These are phyloP conservation scores for Penicillium sp. DNA, from an alignment of 2,329 filamentous ascomycete genomes.

Conservation along the genomic window DNA sequence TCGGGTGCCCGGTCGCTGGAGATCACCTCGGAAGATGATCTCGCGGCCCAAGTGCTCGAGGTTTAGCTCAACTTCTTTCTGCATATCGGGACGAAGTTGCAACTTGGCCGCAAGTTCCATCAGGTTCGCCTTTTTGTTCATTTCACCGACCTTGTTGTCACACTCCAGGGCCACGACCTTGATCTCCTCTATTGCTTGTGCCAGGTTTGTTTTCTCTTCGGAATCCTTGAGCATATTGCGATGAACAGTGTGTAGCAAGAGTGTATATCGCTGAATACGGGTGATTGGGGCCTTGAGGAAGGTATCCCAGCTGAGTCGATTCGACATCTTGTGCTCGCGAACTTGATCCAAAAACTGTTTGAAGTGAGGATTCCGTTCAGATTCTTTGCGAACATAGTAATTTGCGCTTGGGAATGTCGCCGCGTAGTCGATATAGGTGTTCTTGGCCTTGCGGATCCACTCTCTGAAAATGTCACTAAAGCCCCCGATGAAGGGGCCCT, in stretches of 20 bases:
- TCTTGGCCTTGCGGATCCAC: slow-evolving; percentile 93
- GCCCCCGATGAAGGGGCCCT: slow-evolving; percentile 90
- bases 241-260: slow-evolving; percentile 80
- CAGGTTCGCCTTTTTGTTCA: slow-evolving; percentile 86
- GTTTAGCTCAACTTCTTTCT: slow-evolving; percentile 79
- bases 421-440: slow-evolving; percentile 90
- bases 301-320: slow-evolving; percentile 88
- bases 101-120: slow-evolving; percentile 83
- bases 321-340: slow-evolving; percentile 75
- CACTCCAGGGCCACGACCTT: slow-evolving; percentile 87
- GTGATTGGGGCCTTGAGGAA: slow-evolving; percentile 94
- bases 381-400: slow-evolving; percentile 81
- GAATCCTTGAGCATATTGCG: slow-evolving; percentile 82
- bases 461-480: slow-evolving; percentile 98
- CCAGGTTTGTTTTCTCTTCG: slow-evolving; percentile 85
- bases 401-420: slow-evolving; percentile 82
- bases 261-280: slow-evolving; percentile 83
- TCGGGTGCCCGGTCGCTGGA: slow-evolving; percentile 85
- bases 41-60: slow-evolving; percentile 92
- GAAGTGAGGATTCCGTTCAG: slow-evolving; percentile 83
- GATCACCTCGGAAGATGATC: slow-evolving; percentile 83
- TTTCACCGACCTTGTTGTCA: slow-evolving; percentile 88
- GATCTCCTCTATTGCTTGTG: slow-evolving; percentile 87
- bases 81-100: slow-evolving; percentile 83
- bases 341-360: slow-evolving; percentile 81